Base-by-base conservation (phyloP, 1,139 yeast genomes). In the Kluyveromyces sp. region DNA sequence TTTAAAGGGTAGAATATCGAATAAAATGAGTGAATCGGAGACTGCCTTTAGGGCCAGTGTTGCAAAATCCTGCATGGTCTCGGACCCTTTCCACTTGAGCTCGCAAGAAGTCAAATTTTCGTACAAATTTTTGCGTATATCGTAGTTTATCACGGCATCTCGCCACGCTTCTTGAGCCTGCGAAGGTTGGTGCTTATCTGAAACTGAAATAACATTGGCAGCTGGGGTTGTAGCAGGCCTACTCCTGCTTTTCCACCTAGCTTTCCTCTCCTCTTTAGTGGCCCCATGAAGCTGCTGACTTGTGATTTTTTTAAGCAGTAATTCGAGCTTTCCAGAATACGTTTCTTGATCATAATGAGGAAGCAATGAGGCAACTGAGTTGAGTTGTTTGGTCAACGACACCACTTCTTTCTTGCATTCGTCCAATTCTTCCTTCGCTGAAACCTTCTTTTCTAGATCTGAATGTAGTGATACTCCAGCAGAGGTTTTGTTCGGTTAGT, bases 261-360 rank as follows among this genome's bases (percentile, higher is more conserved):
- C 32, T 19, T 22, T 26, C 26, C 41, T 36, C 20, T 37, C 31
- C 12, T 31, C 30, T 35, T 33, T 39, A 32, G 40, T 33, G 25
- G 41, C 34, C 16, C 18, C 26, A 13, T 41, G 13, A 28, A 46
- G 36, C 34, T 39, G 46, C 34, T 33, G 43, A n/a, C 32, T 33
- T 35, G 50, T 45, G 8, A 54, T 38, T 17, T 34, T 35, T 16
- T 48, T 52, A 35, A 53, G 40, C 13, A 56, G 39, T 1, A 30
- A 37, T 9, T 48, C 51, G 11, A 54, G 44, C 36, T 49, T 48
- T 11, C 43, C 39, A 7, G 48, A 43, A 40, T 46, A 53, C 13
- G 36, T 46, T 29, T 56, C 55, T 18, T 39, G 36, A 29, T 55
- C 61, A 39, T 51, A 52, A 2, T 50, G 32, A 4, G 60, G 38